These are phyloP conservation scores for Thymus mandschuricus DNA, from an alignment of 257 asterid species.

Conservation along the genomic window DNA sequence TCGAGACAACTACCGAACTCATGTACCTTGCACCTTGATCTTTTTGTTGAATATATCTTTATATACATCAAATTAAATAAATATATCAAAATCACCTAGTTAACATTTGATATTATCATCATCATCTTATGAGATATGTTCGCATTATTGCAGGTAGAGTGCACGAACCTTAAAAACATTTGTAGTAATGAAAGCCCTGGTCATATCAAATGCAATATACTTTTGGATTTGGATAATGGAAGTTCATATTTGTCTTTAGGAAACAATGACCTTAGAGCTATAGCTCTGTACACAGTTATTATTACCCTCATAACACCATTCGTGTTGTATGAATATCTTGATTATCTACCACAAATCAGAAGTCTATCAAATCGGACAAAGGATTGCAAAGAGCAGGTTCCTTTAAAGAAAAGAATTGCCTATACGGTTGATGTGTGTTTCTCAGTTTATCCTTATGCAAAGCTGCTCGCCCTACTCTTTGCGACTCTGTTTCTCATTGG, in stretches of 20 bases:
- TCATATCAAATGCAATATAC: conserved; percentile 36
- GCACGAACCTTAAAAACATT: conserved; percentile 49
- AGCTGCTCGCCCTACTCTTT: conserved; percentile 94
- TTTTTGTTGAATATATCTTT: background rate
- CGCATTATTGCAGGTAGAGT: conserved; percentile 68
- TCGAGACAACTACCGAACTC: conserved; percentile 2
- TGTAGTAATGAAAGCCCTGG: conserved; percentile 45
- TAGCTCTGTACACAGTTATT: conserved; percentile 71
- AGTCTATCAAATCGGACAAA: conserved; percentile 48
- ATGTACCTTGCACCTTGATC: conserved; percentile 6
- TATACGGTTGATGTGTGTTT: conserved; percentile 91
- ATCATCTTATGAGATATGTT: conserved; percentile 31
- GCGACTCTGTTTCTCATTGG: conserved; percentile 93
- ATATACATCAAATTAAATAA: conserved; percentile 18
- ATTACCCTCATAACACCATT: conserved; percentile 75
- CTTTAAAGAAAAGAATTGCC: conserved; percentile 87
- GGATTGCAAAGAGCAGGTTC: conserved; percentile 77
- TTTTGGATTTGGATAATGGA: conserved; percentile 46
- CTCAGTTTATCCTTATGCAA: conserved; percentile 93
- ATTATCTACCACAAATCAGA: conserved; percentile 66
- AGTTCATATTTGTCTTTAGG: conserved; percentile 43
- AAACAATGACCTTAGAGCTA: conserved; percentile 56
- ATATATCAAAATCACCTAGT: background rate
- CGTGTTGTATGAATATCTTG: conserved; percentile 72
- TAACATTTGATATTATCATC: conserved; percentile 23